Percentiles rank a stretch among this genome's conserved stretches.
phyloP scores from a whole-genome alignment of 192 early-diverging fungal genomes.

The Linnemannia hyalina region DNA sequence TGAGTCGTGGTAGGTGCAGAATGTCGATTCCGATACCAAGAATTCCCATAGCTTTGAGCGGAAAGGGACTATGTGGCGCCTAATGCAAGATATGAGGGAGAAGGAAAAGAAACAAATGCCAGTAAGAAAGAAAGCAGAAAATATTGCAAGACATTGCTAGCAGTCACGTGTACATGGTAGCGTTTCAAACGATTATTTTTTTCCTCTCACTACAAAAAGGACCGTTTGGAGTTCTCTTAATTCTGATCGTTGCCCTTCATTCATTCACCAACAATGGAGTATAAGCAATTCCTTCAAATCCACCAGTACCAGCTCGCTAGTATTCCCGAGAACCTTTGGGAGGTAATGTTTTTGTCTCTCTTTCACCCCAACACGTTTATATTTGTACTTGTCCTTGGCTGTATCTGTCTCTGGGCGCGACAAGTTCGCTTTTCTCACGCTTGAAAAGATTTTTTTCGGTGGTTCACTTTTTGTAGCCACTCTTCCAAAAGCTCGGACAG shows the following conservation, averaged over 20 bases:
- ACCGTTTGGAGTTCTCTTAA: not conserved
- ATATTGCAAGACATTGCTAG: not conserved
- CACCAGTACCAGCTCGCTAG: constrained; percentile 65
- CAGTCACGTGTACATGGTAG: not conserved
- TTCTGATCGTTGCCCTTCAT: constrained; percentile 1
- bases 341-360: constrained; percentile 36
- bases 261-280: constrained; percentile 33
- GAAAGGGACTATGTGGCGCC: not conserved
- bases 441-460: constrained; percentile 17
- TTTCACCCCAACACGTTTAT: not conserved
- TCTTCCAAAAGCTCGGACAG: constrained; percentile 64
- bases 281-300: constrained; percentile 56
- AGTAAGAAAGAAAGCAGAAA: not conserved
- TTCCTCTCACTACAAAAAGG: not conserved
- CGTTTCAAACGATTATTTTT: constrained; percentile 11
- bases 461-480: constrained; percentile 41
- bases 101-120: not conserved
- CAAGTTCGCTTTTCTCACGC: not conserved
- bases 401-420: not conserved
- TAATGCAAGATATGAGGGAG: not conserved
- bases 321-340: constrained; percentile 65
- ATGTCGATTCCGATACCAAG: constrained; percentile 87
- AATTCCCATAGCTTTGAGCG: constrained; percentile 63
- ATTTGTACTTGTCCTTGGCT: not conserved
- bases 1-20: constrained; percentile 75